Conservation (phyloP, 345 rosid genomes). For the Gossypium anomalum region DNA sequence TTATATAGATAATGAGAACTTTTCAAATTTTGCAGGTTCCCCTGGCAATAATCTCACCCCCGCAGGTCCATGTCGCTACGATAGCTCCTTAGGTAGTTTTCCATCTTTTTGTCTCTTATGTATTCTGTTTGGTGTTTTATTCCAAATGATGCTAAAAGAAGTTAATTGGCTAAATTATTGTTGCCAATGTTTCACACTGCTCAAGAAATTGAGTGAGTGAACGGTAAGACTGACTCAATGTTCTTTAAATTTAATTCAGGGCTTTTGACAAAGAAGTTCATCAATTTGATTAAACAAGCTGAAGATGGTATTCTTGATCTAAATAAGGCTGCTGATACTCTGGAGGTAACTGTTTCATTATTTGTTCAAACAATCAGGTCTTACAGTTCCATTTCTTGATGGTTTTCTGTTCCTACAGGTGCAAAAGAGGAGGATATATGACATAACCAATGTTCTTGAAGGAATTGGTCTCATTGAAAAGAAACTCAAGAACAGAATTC, state of each 20-base stretch:
- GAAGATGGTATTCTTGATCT: slow-evolving; percentile 97
- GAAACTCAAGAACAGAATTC: slow-evolving; percentile 93
- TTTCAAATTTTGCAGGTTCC: slow-evolving; percentile 68
- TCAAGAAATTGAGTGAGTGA: not conserved
- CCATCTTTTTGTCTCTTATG: too few species aligned
- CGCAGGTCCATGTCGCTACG: slow-evolving; percentile 94
- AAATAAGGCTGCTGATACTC: slow-evolving; percentile 90
- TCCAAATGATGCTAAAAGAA: not conserved
- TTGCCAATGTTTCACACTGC: not conserved
- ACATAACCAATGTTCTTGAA: slow-evolving; percentile 96
- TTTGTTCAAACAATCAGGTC: slow-evolving; percentile 1
- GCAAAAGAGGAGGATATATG: slow-evolving; percentile 96
- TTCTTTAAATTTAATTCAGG: slow-evolving; percentile 44
- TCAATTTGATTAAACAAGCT: slow-evolving; percentile 88
- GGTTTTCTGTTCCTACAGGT: slow-evolving; percentile 47
- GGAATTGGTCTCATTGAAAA: slow-evolving; percentile 98
- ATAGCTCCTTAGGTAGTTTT: slow-evolving; percentile 85
- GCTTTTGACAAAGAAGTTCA: slow-evolving; percentile 92
- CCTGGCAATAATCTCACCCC: slow-evolving; percentile 77
- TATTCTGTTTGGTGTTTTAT: slow-evolving; percentile 7
- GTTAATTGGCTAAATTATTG: not conserved
- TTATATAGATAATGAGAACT: slow-evolving; percentile 21
- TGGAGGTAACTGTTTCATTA: slow-evolving; percentile 52
- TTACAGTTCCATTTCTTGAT: slow-evolving; percentile 13
- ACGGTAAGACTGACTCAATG: not conserved